These are phyloP conservation scores for Penicillium psychrosexuale DNA, from an alignment of 2,329 filamentous ascomycete genomes.

Conservation along the genomic window DNA sequence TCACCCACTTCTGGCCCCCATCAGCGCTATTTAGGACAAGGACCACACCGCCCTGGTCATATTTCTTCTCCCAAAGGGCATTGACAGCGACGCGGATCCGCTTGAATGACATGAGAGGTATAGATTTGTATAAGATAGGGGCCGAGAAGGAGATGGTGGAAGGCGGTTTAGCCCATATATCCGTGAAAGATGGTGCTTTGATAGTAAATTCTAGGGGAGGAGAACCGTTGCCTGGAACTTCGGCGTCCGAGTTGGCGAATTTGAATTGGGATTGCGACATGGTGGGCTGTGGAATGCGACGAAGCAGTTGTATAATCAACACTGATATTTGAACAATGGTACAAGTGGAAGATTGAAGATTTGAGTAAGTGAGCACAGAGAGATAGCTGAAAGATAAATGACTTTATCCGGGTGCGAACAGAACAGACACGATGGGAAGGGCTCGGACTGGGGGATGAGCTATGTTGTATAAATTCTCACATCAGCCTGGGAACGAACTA, in stretches of 20 bases:
- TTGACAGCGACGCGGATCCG: conserved; percentile 62
- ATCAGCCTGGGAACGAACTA: too few relatives aligned
- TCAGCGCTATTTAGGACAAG: conserved; percentile 38
- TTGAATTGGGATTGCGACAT: conserved; percentile 34
- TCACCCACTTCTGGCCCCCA: conserved; percentile 65
- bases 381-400: not conserved
- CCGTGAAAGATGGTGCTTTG: conserved; percentile 59
- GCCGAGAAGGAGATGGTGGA: conserved; percentile 63
- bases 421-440: not conserved
- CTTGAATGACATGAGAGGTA: conserved; percentile 57
- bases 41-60: conserved; percentile 67
- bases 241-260: conserved; percentile 34
- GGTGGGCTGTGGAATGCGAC: conserved; percentile 7
- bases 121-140: conserved; percentile 42
- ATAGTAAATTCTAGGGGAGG: conserved; percentile 50
- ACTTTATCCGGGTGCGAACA: not conserved
- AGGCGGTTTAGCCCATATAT: conserved; percentile 75
- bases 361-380: not conserved
- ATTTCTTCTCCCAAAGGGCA: conserved; percentile 58
- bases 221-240: conserved; percentile 29
- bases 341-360: not conserved
- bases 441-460: too few relatives aligned
- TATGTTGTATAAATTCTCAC: too few relatives aligned
- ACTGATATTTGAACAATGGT: not conserved
- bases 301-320: not conserved